Evolutionary conservation across 192 early-diverging fungal genomes (phyloP).

Genomic region (Coemansia sp.): DNA sequence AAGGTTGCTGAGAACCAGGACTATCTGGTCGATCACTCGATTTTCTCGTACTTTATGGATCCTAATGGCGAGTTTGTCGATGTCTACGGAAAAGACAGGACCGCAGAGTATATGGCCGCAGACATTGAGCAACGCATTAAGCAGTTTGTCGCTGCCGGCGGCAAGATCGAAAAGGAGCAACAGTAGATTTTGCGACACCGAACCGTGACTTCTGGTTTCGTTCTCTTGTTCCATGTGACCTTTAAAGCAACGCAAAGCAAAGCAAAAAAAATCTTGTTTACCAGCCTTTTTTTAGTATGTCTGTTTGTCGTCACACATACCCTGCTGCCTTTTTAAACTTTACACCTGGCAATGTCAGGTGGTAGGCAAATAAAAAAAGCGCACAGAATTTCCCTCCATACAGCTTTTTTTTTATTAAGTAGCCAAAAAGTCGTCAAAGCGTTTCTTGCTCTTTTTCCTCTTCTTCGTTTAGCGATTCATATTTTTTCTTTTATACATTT

Average conservation of each 20-base stretch:
- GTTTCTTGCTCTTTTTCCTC: too few species aligned
- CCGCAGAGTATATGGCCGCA: constrained; percentile 36
- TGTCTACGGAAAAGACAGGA: constrained; percentile 80
- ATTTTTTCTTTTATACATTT: background rate
- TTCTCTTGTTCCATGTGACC: background rate
- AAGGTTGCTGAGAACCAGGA: constrained; percentile 75
- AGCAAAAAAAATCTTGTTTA: background rate
- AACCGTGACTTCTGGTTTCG: background rate
- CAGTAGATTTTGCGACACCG: too few species aligned
- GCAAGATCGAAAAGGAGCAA: constrained; percentile 19
- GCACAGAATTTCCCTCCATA: too few species aligned
- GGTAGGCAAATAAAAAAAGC: too few species aligned
- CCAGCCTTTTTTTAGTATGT: constrained; percentile 1
- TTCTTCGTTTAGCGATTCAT: constrained; percentile 7
- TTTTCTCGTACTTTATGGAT: constrained; percentile 97
- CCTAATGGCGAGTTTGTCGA: constrained; percentile 88
- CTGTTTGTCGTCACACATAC: background rate
- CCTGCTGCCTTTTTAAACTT: background rate
- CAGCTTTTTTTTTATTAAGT: too few species aligned
- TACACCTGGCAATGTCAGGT: too few species aligned
- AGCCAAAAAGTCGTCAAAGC: too few species aligned
- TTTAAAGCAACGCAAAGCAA: background rate
- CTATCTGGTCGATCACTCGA: constrained; percentile 97
- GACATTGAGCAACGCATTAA: constrained; percentile 34
- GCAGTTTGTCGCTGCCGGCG: constrained; percentile 21